Base-by-base conservation (phyloP, 2,329 filamentous ascomycete genomes). In the Colletotrichum sp. region DNA sequence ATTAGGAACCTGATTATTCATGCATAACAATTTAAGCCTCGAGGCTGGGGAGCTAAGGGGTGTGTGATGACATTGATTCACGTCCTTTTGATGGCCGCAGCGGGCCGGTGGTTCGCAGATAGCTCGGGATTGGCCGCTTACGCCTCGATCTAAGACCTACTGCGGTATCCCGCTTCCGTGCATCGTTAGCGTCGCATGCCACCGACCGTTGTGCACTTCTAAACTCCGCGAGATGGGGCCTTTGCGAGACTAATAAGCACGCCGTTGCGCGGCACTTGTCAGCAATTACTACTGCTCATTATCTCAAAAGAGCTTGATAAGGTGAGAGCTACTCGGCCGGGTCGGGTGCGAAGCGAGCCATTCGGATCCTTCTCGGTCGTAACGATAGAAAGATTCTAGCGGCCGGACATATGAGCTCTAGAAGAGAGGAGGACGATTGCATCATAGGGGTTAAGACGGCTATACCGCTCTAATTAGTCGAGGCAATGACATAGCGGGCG, bases 71-170 rank as follows among this genome's bases (percentile, higher is more conserved):
- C 9, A 66, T 30, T 22, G 5, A 62, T n/a, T 22, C 3, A 22
- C 24, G 44, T 52, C 10, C 12, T 22, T 22, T 12, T 52, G 30
- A 68, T 63, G 68, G 26, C 5, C 10, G 26, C 13, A 15, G 26
- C 72, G 72, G 39, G n/a, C 44, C 44, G 44, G 44, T 52, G 44
- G 34, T 75, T 75, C 69, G 69, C 72, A 67, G 55, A 72, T 39
- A 34, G 10, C 62, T 75, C 72, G 69, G 69, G 55, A 72, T 72
- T 57, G 62, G 13, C 28, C 24, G 55, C 69, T 68, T 32, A 63
- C 57, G 34, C 68, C 26, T 62, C 68, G 24, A 44, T 69, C 67
- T 36, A 18, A 52, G 28, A 44, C 39, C 26, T 91, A 28, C 44
- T 68, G 60, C 30, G 10, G n/a, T 18, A n/a, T 68, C 52, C 66